These are phyloP conservation scores for Anisodus tanguticus DNA, from an alignment of 257 asterid genomes.

Conservation along the genomic window DNA sequence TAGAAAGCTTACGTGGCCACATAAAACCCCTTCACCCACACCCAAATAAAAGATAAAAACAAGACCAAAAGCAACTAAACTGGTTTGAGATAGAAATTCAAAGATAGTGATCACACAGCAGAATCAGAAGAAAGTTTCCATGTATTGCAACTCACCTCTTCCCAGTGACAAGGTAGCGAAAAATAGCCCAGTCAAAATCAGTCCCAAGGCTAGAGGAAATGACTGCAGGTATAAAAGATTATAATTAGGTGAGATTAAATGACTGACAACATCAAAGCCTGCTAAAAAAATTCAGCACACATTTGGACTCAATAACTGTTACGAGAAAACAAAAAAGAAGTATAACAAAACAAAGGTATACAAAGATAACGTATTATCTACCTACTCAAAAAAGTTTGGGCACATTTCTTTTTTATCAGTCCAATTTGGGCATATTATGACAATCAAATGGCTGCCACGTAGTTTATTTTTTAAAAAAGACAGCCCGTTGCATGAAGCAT, in stretches of 20 bases:
- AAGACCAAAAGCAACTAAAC: neutral
- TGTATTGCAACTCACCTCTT: conserved; percentile 62
- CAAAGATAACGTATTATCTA: neutral
- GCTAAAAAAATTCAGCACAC: neutral
- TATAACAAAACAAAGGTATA: neutral
- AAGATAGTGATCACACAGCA: conserved; percentile 15
- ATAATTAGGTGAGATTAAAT: conserved; percentile 23
- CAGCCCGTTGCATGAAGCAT: neutral
- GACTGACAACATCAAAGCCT: neutral
- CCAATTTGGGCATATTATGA: neutral
- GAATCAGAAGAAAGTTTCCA: neutral
- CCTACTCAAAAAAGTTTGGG: neutral
- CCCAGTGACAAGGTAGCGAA: conserved; percentile 62
- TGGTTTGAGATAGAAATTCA: conserved; percentile 13
- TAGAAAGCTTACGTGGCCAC: neutral
- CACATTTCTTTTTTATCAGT: neutral
- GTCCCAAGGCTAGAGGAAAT: conserved; percentile 67
- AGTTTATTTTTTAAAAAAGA: neutral
- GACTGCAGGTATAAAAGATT: conserved; percentile 60
- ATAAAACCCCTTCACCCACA: neutral
- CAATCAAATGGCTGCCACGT: neutral
- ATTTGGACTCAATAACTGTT: neutral
- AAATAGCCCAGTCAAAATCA: conserved; percentile 67
- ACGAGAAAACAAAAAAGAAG: neutral
- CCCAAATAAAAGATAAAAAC: neutral